Percentiles rank a stretch among this genome's conserved stretches.
phyloP scores from a whole-genome alignment of 805 yeast species.

The Barnettozyma sp. region DNA sequence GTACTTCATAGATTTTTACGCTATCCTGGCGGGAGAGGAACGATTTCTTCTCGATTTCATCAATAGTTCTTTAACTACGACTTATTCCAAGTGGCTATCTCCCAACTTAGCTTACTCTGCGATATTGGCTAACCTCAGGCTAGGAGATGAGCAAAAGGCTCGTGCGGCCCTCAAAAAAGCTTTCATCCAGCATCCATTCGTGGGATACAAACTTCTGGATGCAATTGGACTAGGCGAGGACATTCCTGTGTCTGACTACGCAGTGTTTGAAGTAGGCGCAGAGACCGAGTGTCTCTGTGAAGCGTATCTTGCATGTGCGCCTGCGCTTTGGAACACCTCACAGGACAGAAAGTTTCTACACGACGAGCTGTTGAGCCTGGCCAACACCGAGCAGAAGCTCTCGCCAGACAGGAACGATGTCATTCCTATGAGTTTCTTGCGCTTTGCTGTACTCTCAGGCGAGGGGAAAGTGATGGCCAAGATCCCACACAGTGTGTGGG shows the following conservation, averaged over 20 bases:
- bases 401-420: conserved; percentile 18
- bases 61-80: conserved; percentile 46
- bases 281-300: conserved; percentile 38
- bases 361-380: conserved; percentile 31
- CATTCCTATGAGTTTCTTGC: conserved; percentile 53
- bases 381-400: conserved; percentile 13
- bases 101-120: conserved; percentile 65
- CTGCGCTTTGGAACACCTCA: conserved; percentile 46
- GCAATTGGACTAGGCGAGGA: conserved; percentile 32
- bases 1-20: conserved; percentile 74
- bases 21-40: conserved; percentile 58
- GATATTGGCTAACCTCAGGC: conserved; percentile 51
- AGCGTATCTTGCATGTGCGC: conserved; percentile 53
- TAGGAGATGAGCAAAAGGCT: conserved; percentile 40
- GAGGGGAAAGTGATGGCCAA: conserved; percentile 67
- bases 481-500: conserved; percentile 58
- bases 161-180: conserved; percentile 41
- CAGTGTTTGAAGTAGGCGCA: conserved; percentile 23
- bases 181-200: conserved; percentile 47
- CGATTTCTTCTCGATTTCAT: conserved; percentile 53
- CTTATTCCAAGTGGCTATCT: conserved; percentile 62
- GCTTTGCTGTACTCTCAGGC: conserved; percentile 65
- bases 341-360: conserved; percentile 41
- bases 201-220: conserved; percentile 45
- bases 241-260: conserved; percentile 25